These are phyloP conservation scores for Boletus barrowsii DNA, from an alignment of 768 basidiomycete species.

Conservation along the genomic window DNA sequence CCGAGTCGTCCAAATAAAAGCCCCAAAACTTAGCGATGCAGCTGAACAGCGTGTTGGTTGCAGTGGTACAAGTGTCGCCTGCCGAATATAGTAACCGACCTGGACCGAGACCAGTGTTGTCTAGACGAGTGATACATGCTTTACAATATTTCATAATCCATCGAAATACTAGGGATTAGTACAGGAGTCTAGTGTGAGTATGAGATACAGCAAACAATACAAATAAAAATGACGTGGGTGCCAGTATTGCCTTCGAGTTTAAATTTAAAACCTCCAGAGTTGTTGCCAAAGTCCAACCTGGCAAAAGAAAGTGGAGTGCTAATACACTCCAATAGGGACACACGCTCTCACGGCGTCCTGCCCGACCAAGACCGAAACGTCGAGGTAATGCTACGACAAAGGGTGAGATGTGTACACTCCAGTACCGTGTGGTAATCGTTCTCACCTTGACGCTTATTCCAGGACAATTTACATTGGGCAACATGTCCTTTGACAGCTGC, in stretches of 20 bases:
- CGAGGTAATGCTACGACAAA: conserved; percentile 61
- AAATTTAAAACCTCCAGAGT: not conserved
- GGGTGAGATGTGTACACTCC: conserved; percentile 2
- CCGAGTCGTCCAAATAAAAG: too few relatives aligned
- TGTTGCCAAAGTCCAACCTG: not conserved
- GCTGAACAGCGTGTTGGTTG: too few relatives aligned
- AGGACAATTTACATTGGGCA: conserved; percentile 64
- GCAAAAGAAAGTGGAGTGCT: conserved; percentile 5
- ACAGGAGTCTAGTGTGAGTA: conserved; percentile 1
- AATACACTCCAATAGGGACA: conserved; percentile 58
- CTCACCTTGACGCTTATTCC: conserved; percentile 67
- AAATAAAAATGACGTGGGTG: not conserved
- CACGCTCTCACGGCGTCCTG: conserved; percentile 62
- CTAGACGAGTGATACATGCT: conserved; percentile 1
- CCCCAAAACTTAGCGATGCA: too few relatives aligned
- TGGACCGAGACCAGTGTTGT: too few relatives aligned
- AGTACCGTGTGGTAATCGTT: conserved; percentile 8
- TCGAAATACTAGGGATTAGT: not conserved
- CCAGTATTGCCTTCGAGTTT: not conserved
- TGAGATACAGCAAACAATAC: not conserved
- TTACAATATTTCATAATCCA: conserved; percentile 3
- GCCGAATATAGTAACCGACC: not conserved
- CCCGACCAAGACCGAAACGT: conserved; percentile 63
- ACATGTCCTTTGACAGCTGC: conserved; percentile 51
- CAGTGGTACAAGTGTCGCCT: not conserved